Evolutionary conservation across 352 stramenopile genomes (phyloP).

Genomic region (Phytophthora colocasiae): DNA sequence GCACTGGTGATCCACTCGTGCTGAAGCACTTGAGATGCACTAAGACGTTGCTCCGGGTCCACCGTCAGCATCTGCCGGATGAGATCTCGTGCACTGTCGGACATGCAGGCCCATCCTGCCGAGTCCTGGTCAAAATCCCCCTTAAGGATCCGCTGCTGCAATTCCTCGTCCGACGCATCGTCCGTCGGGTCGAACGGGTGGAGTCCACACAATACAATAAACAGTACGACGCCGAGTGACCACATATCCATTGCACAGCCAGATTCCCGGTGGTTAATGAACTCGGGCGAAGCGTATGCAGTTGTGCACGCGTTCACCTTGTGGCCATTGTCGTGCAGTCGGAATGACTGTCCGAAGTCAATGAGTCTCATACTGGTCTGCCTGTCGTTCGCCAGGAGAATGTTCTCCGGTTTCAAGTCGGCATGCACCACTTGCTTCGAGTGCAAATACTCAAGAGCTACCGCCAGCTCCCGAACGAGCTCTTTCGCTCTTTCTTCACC

Average conservation of each 20-base stretch:
- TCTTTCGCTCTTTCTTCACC: slow-evolving; percentile 41
- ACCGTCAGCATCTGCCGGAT: slow-evolving; percentile 53
- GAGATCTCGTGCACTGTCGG: slow-evolving; percentile 46
- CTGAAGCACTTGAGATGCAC: slow-evolving; percentile 52
- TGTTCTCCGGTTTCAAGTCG: slow-evolving; percentile 69
- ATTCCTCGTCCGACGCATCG: slow-evolving; percentile 48
- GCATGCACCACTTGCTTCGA: slow-evolving; percentile 55
- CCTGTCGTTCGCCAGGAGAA: slow-evolving; percentile 43
- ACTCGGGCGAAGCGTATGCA: slow-evolving; percentile 54
- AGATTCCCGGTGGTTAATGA: slow-evolving; percentile 34
- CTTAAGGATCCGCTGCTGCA: slow-evolving; percentile 47
- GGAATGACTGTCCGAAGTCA: slow-evolving; percentile 84
- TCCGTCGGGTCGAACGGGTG: slow-evolving; percentile 71
- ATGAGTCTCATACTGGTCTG: slow-evolving; percentile 63
- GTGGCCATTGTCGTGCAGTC: slow-evolving; percentile 17
- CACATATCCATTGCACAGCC: slow-evolving; percentile 62
- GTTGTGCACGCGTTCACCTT: slow-evolving; percentile 41
- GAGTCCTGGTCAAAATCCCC: slow-evolving; percentile 48
- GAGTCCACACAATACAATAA: slow-evolving; percentile 55
- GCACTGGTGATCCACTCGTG: slow-evolving; percentile 52
- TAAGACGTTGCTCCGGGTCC: slow-evolving; percentile 50
- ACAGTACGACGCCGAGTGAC: slow-evolving; percentile 66
- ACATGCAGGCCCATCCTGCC: slow-evolving; percentile 49
- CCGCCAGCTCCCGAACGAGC: slow-evolving; percentile 47
- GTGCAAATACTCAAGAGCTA: slow-evolving; percentile 52